phyloP scores from a whole-genome alignment of 2,329 filamentous ascomycete species.

The Trichoderma harzianum region DNA sequence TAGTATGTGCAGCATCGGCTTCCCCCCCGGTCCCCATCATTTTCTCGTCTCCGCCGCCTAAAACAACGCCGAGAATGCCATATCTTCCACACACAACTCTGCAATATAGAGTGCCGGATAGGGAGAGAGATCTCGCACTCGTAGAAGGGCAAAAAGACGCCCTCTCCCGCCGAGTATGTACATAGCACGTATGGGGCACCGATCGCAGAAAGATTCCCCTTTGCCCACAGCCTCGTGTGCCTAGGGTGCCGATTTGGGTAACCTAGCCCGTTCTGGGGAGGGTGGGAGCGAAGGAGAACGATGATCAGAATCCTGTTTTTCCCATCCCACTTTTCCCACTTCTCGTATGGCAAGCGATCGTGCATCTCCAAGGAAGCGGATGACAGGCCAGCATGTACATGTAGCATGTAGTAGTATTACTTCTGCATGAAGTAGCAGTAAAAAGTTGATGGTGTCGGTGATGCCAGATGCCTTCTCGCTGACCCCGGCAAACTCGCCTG shows the following conservation, averaged over 20 bases:
- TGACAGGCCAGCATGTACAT: not conserved
- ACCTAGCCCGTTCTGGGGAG: not conserved
- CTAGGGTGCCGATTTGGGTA: not conserved
- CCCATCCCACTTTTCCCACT: not conserved
- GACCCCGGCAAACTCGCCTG: not conserved
- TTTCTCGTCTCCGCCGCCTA: not conserved
- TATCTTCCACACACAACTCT: not conserved
- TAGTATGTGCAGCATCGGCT: not conserved
- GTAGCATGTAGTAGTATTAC: not conserved
- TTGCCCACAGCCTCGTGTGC: not conserved
- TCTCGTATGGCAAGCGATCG: not conserved
- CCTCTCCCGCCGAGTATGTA: not conserved
- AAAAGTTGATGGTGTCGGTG: not conserved
- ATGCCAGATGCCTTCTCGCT: not conserved
- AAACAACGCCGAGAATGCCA: not conserved
- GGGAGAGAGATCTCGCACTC: not conserved
- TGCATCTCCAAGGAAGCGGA: not conserved
- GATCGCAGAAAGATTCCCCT: not conserved
- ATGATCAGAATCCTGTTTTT: not conserved
- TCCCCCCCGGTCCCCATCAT: not conserved
- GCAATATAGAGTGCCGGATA: not conserved
- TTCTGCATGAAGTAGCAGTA: not conserved
- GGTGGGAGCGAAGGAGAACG: not conserved
- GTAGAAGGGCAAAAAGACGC: not conserved
- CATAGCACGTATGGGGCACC: not conserved